Evolutionary conservation across 192 early-diverging fungal species (phyloP).

Genomic region (Haplosporangium gracile): DNA sequence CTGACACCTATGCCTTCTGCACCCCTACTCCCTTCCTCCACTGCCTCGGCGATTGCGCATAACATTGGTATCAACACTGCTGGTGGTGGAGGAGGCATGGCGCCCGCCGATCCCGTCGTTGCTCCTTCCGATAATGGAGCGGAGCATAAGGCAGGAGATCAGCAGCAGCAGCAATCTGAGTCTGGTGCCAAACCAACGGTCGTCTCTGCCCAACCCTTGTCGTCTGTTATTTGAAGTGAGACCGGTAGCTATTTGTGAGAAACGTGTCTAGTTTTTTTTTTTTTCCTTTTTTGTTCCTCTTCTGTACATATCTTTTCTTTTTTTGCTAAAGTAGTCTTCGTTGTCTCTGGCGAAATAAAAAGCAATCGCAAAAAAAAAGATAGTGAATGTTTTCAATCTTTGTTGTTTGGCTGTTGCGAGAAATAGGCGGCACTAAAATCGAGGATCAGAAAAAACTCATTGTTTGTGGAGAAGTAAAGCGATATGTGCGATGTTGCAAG

Average conservation of each 20-base stretch:
- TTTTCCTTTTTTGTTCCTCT: background rate
- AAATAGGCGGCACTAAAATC: no score
- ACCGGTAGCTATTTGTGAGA: background rate
- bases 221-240: background rate
- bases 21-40: background rate
- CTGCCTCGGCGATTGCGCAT: background rate
- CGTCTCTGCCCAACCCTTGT: background rate
- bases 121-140: background rate
- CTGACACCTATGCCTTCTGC: background rate
- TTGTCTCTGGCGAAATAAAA: background rate
- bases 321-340: background rate
- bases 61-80: constrained; percentile 5
- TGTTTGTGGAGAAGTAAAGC: no score
- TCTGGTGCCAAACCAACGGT: background rate
- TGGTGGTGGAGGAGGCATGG: background rate
- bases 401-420: no score
- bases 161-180: background rate
- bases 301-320: background rate
- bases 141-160: background rate
- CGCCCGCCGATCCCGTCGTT: background rate
- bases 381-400: no score
- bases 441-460: no score
- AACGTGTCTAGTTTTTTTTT: background rate
- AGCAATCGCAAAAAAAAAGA: background rate
- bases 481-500: no score